phyloP scores from a whole-genome alignment of 192 early-diverging fungal genomes.

The Geranomyces variabilis region DNA sequence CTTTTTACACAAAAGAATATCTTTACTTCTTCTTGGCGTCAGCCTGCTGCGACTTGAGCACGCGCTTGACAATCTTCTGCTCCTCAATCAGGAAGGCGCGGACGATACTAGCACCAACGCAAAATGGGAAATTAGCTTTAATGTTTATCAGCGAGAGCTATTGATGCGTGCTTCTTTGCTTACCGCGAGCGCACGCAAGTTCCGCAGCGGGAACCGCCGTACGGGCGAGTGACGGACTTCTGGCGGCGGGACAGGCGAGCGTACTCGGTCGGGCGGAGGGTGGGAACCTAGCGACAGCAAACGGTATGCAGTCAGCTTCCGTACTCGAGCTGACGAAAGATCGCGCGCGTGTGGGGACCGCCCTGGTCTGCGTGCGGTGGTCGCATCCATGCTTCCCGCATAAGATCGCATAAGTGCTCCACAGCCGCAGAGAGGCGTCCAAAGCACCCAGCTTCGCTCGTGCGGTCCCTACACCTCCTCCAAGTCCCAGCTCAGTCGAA shows the following conservation, averaged over 20 bases:
- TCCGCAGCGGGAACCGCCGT: slow-evolving; percentile 95
- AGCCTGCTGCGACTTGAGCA: slow-evolving; percentile 78
- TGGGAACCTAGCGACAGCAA: slow-evolving; percentile 64
- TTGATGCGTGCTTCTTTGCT: background rate
- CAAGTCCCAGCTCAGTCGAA: background rate
- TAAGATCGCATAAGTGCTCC: no score
- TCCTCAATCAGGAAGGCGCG: slow-evolving; percentile 99
- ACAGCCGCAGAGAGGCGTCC: no score
- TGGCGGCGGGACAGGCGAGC: slow-evolving; percentile 87
- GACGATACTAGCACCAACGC: slow-evolving; percentile 76
- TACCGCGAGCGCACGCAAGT: slow-evolving; percentile 74
- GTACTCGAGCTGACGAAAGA: background rate
- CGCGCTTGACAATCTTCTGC: slow-evolving; percentile 99
- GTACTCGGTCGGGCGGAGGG: slow-evolving; percentile 92
- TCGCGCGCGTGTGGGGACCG: background rate
- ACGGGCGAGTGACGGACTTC: slow-evolving; percentile 93
- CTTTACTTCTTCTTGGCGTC: slow-evolving; percentile 44
- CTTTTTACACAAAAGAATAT: no score
- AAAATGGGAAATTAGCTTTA: slow-evolving; percentile 7
- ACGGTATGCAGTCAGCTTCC: background rate
- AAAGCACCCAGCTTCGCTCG: background rate
- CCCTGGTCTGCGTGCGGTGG: no score
- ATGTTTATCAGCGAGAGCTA: no score
- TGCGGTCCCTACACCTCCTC: background rate
- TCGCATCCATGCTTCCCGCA: no score